Conservation (phyloP, 2,329 filamentous ascomycete species). For the Trichoderma simmonsii region DNA sequence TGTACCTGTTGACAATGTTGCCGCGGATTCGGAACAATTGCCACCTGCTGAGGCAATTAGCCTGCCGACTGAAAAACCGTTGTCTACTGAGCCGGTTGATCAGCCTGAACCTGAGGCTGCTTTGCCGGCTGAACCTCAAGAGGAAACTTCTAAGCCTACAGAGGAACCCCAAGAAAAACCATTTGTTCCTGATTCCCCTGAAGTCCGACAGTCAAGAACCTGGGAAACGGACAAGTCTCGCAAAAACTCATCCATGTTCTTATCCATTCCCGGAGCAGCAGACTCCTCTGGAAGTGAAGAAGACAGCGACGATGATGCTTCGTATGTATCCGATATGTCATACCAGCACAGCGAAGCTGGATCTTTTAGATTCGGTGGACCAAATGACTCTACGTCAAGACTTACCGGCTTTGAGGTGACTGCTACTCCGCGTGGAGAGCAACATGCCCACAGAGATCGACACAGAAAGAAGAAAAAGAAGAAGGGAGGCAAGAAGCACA, state of each 20-base stretch:
- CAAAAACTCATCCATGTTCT: background rate
- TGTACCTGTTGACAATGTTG: background rate
- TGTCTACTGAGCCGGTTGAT: background rate
- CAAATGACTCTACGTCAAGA: background rate
- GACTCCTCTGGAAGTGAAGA: background rate
- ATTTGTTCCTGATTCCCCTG: background rate
- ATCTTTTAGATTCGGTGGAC: background rate
- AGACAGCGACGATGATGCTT: background rate
- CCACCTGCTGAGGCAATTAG: constrained; percentile 8
- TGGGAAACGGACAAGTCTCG: background rate
- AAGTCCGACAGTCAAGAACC: background rate
- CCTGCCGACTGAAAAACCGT: constrained; percentile 15
- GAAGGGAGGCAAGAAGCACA: constrained; percentile 27
- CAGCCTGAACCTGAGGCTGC: background rate
- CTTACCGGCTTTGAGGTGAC: constrained; percentile 3
- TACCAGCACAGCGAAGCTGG: background rate
- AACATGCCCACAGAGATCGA: background rate
- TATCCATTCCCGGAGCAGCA: background rate
- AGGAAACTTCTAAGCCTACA: background rate
- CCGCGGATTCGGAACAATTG: background rate
- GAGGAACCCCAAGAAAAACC: background rate
- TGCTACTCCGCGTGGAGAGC: background rate
- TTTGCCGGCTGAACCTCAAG: background rate
- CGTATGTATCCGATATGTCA: background rate
- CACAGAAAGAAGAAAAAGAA: constrained; percentile 8